Evolutionary conservation across 768 basidiomycete genomes (phyloP), one percentile per base, ranked within the genome.

Genomic region (Boletus rubroflammeus): DNA sequence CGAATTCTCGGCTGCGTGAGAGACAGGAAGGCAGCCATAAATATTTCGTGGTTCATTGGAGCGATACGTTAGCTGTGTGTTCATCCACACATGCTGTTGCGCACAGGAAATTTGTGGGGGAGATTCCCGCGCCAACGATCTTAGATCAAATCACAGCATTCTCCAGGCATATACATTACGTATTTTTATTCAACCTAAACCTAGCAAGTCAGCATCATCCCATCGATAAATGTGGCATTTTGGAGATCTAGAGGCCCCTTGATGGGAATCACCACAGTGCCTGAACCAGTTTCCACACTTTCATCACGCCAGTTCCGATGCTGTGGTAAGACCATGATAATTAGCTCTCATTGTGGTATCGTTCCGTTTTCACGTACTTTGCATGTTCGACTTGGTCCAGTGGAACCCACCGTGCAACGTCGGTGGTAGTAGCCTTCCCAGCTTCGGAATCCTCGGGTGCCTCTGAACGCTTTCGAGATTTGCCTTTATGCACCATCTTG

Each of bases 291-390:
- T 81, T 80, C 88, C 88, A 91, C 50, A 90, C 78, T 72, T 91
- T 90, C 63, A 81, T 62, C 34, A 87, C 81, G 25, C 89, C 89
- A 14, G 85, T 89, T 57, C 87, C 82, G 60, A 88, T 82, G 64
- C 88, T 91, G 62, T 35, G 51, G 50, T 9, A 28, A 47, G 38
- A 21, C 35, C 36, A 44, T 19, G 19, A 36, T 15, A 13, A 28
- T 59, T 13, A 66, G 43, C 15, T 34, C 35, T 38, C 15, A 6
- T 25, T 21, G 2, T 19, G 29, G 26, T 29, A 19, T 23, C 48
- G 31, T 31, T 49, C 19, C 54, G 50, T 41, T 39, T 43, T 43
- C 39, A 80, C 81, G 66, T 75, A 86, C 89, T 89, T 88, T 46
- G 79, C 76, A 50, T 77, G 67, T 44, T 72, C 68, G 31, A 90